Conservation (phyloP, 306 rosid species). For the Rubus idaeus region DNA sequence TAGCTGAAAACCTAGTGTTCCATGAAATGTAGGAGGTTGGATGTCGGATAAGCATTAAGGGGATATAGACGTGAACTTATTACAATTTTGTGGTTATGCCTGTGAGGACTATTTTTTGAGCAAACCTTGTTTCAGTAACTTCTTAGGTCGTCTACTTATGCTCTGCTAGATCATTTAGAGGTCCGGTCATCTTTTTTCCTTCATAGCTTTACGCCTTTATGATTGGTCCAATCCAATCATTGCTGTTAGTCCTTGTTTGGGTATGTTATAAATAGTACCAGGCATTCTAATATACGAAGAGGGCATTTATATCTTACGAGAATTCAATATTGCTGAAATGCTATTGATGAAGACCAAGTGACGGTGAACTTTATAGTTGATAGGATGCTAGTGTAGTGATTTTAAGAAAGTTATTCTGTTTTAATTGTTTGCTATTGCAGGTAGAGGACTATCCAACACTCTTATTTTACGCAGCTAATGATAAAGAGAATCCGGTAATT, state of each 20-base stretch:
- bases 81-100: neutral
- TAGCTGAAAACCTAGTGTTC: neutral
- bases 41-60: neutral
- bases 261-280: neutral
- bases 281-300: neutral
- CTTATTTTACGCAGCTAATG: constrained; percentile 52
- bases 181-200: neutral
- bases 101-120: neutral
- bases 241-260: neutral
- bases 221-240: neutral
- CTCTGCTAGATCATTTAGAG: neutral
- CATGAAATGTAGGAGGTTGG: neutral
- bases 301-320: neutral
- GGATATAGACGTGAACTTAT: neutral
- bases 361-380: neutral
- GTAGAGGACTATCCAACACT: constrained; percentile 81
- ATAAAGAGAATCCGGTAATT: constrained; percentile 80
- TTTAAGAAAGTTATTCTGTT: neutral
- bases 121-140: neutral
- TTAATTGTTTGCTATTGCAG: constrained; percentile 38
- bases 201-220: neutral
- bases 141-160: neutral
- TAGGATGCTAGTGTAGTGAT: neutral
- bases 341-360: neutral
- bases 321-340: neutral